These are phyloP conservation scores for Fomitopsis pulvina DNA, from an alignment of 768 basidiomycete genomes.

Conservation along the genomic window DNA sequence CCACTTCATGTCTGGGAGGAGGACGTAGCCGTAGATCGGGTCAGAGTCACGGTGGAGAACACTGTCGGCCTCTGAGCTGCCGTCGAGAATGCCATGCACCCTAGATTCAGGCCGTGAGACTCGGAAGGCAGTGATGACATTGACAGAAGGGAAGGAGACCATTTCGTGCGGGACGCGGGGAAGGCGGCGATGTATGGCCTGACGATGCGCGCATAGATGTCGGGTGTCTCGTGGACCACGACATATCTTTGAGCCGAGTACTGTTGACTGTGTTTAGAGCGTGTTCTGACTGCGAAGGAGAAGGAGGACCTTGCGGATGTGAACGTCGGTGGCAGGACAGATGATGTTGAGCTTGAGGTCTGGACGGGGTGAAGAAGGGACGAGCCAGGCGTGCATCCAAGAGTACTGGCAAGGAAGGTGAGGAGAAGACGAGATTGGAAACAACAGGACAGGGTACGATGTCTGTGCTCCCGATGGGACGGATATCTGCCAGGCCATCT, in stretches of 20 bases:
- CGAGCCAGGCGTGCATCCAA: constrained; percentile 74
- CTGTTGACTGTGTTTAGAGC: constrained; percentile 27
- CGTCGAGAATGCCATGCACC: constrained; percentile 81
- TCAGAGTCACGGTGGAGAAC: constrained; percentile 55
- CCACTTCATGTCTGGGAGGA: constrained; percentile 98
- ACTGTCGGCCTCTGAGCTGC: constrained; percentile 67
- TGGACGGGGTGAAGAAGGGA: constrained; percentile 29
- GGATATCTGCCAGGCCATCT: constrained; percentile 33
- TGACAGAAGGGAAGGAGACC: constrained; percentile 39
- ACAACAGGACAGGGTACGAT: constrained; percentile 37
- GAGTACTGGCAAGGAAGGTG: constrained; percentile 50
- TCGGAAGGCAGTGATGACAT: no score
- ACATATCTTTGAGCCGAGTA: constrained; percentile 68
- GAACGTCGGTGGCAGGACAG: constrained; percentile 83
- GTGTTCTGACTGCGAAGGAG: neutral
- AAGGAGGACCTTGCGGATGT: constrained; percentile 67
- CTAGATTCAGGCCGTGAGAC: constrained; percentile 30
- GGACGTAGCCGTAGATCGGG: constrained; percentile 53
- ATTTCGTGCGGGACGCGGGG: constrained; percentile 71
- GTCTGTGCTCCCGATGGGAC: constrained; percentile 55
- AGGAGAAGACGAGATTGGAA: neutral
- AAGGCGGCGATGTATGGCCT: constrained; percentile 75
- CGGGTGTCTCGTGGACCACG: constrained; percentile 82
- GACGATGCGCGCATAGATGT: constrained; percentile 63
- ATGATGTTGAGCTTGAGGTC: constrained; percentile 85